Conservation (phyloP, 177 flowering plant genomes). For the Vitis hybrid region DNA sequence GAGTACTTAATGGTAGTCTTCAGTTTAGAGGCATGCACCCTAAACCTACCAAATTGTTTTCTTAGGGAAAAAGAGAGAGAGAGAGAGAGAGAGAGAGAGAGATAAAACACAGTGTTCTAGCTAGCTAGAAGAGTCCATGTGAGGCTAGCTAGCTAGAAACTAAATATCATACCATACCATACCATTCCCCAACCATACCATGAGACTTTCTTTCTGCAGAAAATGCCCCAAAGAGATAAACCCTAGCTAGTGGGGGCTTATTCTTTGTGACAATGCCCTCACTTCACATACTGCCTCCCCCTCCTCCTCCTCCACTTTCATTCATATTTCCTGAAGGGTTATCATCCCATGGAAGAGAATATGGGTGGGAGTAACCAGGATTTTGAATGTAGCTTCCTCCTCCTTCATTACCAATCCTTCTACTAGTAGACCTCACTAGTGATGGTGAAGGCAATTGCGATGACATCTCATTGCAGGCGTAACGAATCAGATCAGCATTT, state of each 20-base stretch:
- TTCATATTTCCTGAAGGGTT: constrained; percentile 27
- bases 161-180: neutral
- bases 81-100: neutral
- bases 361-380: constrained; percentile 24
- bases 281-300: constrained; percentile 26
- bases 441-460: constrained; percentile 19
- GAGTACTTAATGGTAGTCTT: neutral
- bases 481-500: constrained; percentile 46
- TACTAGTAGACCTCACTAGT: neutral
- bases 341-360: constrained; percentile 43
- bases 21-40: neutral
- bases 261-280: neutral
- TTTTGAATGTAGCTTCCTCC: constrained; percentile 16
- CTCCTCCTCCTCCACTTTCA: constrained; percentile 33
- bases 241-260: constrained; percentile 4
- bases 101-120: neutral
- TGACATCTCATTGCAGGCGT: constrained; percentile 29
- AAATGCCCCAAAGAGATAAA: neutral
- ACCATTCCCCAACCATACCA: neutral
- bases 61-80: neutral
- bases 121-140: neutral
- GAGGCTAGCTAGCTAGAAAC: constrained; percentile 5
- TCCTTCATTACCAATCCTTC: constrained; percentile 29
- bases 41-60: neutral
- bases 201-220: neutral